phyloP scores from a whole-genome alignment of 441 rosid genomes.

The Erodium texanum region DNA sequence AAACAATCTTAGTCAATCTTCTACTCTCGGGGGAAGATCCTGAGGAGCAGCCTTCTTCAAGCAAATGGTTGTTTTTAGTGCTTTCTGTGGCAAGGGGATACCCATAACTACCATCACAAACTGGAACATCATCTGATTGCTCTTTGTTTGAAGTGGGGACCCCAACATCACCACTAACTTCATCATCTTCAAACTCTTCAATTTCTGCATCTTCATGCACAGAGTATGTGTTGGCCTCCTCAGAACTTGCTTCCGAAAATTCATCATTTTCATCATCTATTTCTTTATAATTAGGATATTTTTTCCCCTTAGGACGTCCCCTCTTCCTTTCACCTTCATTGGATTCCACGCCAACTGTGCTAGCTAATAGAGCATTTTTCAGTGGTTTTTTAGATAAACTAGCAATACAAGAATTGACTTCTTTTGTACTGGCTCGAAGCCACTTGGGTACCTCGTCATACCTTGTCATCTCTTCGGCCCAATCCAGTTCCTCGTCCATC shows the following conservation, averaged over 20 bases:
- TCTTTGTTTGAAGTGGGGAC: conserved; percentile 48
- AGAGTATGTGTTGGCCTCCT: conserved; percentile 72
- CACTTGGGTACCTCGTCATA: conserved; percentile 90
- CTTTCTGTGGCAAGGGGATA: conserved; percentile 49
- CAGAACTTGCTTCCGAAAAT: conserved; percentile 85
- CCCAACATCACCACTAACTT: conserved; percentile 58
- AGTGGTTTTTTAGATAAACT: conserved; percentile 86
- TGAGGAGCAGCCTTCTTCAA: conserved; percentile 72
- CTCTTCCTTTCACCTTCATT: conserved; percentile 58
- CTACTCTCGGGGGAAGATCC: conserved; percentile 81
- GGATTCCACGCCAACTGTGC: conserved; percentile 38
- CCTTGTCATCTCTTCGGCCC: conserved; percentile 91
- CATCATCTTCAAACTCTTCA: conserved; percentile 77
- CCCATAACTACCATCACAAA: conserved; percentile 41
- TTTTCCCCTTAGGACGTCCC: conserved; percentile 91
- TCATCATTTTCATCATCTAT: conserved; percentile 88
- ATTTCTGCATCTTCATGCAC: conserved; percentile 86
- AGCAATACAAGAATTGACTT: conserved; percentile 67
- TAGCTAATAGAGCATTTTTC: conserved; percentile 49
- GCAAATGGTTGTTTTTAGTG: conserved; percentile 38
- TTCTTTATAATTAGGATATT: conserved; percentile 85
- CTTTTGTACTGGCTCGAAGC: conserved; percentile 85
- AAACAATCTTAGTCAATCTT: conserved; percentile 51
- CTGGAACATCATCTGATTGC: conserved; percentile 55
- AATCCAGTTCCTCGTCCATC: conserved; percentile 97